Evolutionary conservation across 495 filamentous ascomycete species (phyloP).

Genomic region (Penicillium taxi): DNA sequence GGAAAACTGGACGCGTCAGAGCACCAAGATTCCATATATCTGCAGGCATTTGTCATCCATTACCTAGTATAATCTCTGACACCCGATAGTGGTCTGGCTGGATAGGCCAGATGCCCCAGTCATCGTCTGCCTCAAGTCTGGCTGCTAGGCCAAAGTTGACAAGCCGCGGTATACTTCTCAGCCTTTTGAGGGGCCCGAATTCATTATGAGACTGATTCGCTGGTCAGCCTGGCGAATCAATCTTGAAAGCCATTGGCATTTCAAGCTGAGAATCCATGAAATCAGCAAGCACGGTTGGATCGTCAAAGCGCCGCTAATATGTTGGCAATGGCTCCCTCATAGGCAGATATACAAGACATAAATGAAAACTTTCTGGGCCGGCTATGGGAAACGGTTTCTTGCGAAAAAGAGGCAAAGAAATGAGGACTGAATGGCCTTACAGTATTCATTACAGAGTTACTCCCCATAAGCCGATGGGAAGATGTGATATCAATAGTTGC

Average conservation of each 20-base stretch:
- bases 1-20: constrained; percentile 31
- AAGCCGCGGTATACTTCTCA: constrained; percentile 51
- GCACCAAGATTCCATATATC: constrained; percentile 45
- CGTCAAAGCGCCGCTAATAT: constrained; percentile 29
- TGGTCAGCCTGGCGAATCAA: constrained; percentile 22
- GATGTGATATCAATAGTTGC: too few species aligned
- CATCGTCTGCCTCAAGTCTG: constrained; percentile 39
- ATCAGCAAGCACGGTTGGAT: constrained; percentile 33
- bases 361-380: constrained; percentile 22
- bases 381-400: constrained; percentile 26
- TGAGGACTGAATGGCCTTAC: not conserved
- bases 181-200: constrained; percentile 32
- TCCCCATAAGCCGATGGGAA: too few species aligned
- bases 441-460: not conserved
- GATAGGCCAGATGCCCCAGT: constrained; percentile 35
- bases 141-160: constrained; percentile 86
- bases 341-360: constrained; percentile 33
- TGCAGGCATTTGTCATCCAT: constrained; percentile 32
- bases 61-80: constrained; percentile 40
- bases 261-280: constrained; percentile 30
- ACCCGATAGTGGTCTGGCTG: constrained; percentile 40
- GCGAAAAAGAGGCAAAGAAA: constrained; percentile 21
- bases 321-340: constrained; percentile 31
- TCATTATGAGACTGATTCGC: constrained; percentile 36
- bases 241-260: constrained; percentile 35